Evolutionary conservation across 306 rosid species (phyloP), one percentile per base, ranked within the genome.

Genomic region (Trifolium pratense): DNA sequence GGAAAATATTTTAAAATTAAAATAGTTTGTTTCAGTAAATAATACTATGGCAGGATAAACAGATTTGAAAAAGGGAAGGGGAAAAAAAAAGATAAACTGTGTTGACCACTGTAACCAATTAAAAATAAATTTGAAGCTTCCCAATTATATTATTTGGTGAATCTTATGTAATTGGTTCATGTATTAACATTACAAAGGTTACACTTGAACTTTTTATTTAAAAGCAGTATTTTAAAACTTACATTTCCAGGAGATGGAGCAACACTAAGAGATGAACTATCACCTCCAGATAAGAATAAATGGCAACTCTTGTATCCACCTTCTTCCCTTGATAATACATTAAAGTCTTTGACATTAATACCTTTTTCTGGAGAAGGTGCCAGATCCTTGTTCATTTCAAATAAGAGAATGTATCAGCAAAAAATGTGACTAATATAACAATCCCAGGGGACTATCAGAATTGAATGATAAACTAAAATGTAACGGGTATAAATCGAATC

Each of bases 271-370:
- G 79, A 74, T 52, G 92, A 81, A 81, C 63, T 73, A 75, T 89
- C 85, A 20, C 91, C 85, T 56, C 90, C 96, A 7, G 97, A 90
- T 61, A 90, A 83, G 83, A 90, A 82, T 67, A 90, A 85, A 67
- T 71, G 88, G 70, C 79, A 87, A 79, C 77, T 80, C 60, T 76
- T 87, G 76, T 76, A 82, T 67, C 86, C 70, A 40, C 76, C 79
- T 66, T 86, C 90, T 63, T 87, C 91, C 64, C 79, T 81, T 79
- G 90, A 73, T 43, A 75, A 72, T 18, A 60, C 68, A 79, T 73
- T 59, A 9, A 52, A 74, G 57, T 81, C 84, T 59, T 83, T 78
- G 52, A 53, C 55, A 12, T 18, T 55, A 40, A 49, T 39, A 52
- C 36, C 40, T 56, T 75, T 75, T 52, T 82, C 81, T 61, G 74